Evolutionary conservation across 768 basidiomycete species (phyloP), one percentile per base, ranked within the genome.

Genomic region (Tephrocybe sp.): DNA sequence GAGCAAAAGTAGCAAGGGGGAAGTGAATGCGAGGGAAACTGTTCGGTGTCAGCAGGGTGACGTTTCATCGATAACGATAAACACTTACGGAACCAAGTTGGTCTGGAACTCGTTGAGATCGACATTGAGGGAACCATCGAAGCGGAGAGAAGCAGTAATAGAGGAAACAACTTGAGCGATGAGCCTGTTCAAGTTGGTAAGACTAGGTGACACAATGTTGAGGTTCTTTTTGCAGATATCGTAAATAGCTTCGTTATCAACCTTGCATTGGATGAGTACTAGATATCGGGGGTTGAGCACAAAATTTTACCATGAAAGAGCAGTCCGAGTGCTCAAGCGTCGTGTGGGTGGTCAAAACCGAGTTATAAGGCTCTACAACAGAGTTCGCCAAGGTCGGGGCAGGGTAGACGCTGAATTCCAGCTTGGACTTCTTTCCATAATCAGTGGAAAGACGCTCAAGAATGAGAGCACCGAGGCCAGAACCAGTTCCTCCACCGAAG

Each of bases 101-200:
- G 95, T 98, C 77, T 98, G 96, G 82, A 98, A 98, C 72, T 98
- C 96, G 69, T 89, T 92, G 60, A 98, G 70, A 71, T 98, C 96
- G 62, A 98, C 96, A 70, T 98, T 98, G 62, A 98, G 78, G 44
- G 93, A 95, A 19, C 96, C 96, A 61, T 96, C 95, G 72, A 98
- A 98, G 56, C 96, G 90, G 52, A 98, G 78, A 23, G 96, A 98
- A 41, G 95, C 95, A 19, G 96, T 98, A 71, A 98, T 85, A 48
- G 94, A 95, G 14, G 97, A 99, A 60, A 99, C 97, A 58, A 98
- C 97, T 69, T 98, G 97, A 17, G 97, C 95, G 62, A 98, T 98
- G 60, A 99, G 77, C 55, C 97, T 78, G 77, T 99, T 98, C 60
- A 98, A 73, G 79, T 99, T 98, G 65, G 80, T 79, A 76, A 96